Evolutionary conservation across 2,329 filamentous ascomycete genomes (phyloP).

Genomic region (Ceratocystiopsis brevicomis): DNA sequence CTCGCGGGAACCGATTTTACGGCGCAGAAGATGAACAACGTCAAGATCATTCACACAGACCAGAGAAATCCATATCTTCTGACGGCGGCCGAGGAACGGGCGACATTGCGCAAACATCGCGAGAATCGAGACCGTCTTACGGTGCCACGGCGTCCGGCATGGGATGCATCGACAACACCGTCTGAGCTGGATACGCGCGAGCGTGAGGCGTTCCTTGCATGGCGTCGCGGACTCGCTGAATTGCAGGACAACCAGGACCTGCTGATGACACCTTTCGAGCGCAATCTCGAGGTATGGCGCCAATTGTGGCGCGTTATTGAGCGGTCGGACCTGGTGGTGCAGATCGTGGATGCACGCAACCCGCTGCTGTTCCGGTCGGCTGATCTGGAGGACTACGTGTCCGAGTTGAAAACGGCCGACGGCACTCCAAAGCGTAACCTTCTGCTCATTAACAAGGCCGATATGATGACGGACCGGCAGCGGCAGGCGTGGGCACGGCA

Average conservation of each 20-base stretch:
- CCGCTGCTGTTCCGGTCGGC: conserved; percentile 86
- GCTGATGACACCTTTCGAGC: conserved; percentile 93
- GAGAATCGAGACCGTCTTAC: conserved; percentile 63
- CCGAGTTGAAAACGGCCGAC: conserved; percentile 49
- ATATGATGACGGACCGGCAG: conserved; percentile 90
- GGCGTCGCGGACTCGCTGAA: conserved; percentile 80
- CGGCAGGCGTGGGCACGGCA: conserved; percentile 71
- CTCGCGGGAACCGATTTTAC: conserved; percentile 97
- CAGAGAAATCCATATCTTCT: conserved; percentile 81
- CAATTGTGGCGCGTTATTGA: conserved; percentile 97
- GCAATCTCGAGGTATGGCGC: conserved; percentile 93
- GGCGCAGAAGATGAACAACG: conserved; percentile 95
- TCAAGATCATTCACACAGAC: conserved; percentile 95
- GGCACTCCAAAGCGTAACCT: conserved; percentile 65
- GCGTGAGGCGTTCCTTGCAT: conserved; percentile 63
- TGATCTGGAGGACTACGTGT: conserved; percentile 84
- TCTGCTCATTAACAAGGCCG: conserved; percentile 91
- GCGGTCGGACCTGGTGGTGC: conserved; percentile 82
- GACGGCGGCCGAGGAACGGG: conserved; percentile 65
- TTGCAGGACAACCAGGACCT: conserved; percentile 86
- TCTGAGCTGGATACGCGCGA: conserved; percentile 64
- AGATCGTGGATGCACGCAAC: conserved; percentile 95
- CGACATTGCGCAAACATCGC: conserved; percentile 61
- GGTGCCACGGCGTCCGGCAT: conserved; percentile 73
- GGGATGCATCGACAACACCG: conserved; percentile 72